These are phyloP conservation scores for Hysterium pulicare DNA, from an alignment of 2,329 filamentous ascomycete genomes.

Conservation along the genomic window DNA sequence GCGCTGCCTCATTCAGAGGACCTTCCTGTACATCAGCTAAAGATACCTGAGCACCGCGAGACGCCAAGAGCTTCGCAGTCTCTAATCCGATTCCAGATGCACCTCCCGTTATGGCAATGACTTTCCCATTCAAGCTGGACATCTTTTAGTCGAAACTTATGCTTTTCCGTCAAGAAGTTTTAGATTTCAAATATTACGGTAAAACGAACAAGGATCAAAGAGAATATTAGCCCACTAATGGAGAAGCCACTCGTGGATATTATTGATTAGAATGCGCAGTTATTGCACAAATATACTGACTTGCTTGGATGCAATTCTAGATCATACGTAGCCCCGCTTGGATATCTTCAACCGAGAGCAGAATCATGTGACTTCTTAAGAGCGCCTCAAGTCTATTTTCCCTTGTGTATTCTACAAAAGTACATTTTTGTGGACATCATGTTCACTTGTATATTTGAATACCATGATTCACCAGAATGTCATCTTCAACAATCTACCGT, in stretches of 20 bases:
- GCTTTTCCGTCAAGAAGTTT: background rate
- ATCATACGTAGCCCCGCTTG: no score
- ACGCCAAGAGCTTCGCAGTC: constrained; percentile 43
- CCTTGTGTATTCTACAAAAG: no score
- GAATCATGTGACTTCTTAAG: background rate
- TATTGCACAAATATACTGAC: background rate
- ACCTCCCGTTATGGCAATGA: constrained; percentile 10
- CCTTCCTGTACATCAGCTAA: constrained; percentile 25
- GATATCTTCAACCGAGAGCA: background rate
- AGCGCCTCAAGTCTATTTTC: no score
- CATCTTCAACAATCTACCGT: constrained; percentile 3
- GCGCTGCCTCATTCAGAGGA: constrained; percentile 44
- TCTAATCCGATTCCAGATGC: constrained; percentile 44
- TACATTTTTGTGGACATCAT: no score
- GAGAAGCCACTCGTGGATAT: no score
- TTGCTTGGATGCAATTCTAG: background rate
- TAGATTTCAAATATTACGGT: background rate
- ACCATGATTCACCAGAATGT: background rate
- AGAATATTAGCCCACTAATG: no score
- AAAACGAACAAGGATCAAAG: no score
- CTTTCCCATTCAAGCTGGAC: constrained; percentile 8
- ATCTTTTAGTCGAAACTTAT: background rate
- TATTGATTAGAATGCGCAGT: no score
- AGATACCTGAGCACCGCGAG: constrained; percentile 32
- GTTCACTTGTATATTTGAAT: no score